Evolutionary conservation across 2,329 filamentous ascomycete species (phyloP).

Genomic region (Phialophora verrucosa): DNA sequence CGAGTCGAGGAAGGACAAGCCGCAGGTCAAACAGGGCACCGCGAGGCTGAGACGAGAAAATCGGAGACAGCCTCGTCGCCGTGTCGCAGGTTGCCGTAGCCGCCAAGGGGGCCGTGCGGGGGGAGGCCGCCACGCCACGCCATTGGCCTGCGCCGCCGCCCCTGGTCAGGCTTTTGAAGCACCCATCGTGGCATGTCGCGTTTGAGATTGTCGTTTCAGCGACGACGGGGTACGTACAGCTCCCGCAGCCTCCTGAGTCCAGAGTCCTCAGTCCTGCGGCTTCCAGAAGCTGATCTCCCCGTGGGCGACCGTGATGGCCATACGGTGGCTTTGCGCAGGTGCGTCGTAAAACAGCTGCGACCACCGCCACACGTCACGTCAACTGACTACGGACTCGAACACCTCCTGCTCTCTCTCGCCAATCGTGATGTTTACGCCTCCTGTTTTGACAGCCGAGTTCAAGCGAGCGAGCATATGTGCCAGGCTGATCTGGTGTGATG

Average conservation of each 20-base stretch:
- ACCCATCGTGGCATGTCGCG: conserved; percentile 26
- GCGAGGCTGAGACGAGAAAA: conserved; percentile 27
- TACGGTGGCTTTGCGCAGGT: conserved; percentile 2
- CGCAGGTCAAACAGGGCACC: conserved; percentile 23
- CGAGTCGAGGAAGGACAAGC: conserved; percentile 1
- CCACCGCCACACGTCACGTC: background rate
- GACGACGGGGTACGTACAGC: background rate
- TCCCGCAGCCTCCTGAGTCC: background rate
- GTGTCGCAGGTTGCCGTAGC: conserved; percentile 30
- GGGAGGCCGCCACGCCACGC: background rate
- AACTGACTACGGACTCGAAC: background rate
- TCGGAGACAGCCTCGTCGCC: conserved; percentile 21
- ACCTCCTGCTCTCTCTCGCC: background rate
- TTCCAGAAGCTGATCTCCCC: background rate
- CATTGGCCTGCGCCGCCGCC: conserved; percentile 11
- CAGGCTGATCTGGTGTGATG: background rate
- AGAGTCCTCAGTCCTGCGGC: no score
- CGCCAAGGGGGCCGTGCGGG: conserved; percentile 14
- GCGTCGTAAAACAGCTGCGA: conserved; percentile 15
- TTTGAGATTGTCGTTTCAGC: conserved; percentile 31
- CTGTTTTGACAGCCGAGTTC: background rate
- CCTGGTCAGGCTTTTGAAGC: conserved; percentile 15
- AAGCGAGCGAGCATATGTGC: background rate
- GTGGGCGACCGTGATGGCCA: background rate
- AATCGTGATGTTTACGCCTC: background rate